Conservation (phyloP, 2,329 filamentous ascomycete species). For the Beauveria medogensis region DNA sequence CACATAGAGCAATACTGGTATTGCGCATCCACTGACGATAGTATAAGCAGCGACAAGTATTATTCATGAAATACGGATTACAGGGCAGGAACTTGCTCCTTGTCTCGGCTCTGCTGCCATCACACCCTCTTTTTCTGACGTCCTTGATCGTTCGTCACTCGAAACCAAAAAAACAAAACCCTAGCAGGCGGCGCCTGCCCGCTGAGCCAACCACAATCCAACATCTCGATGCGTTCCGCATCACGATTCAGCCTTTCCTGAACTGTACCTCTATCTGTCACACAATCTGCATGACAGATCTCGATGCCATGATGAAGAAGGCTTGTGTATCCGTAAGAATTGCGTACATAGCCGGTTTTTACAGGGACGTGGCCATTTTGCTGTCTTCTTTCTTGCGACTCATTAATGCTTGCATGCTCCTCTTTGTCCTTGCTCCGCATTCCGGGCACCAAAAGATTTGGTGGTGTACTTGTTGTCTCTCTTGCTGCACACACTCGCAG, state of each 20-base stretch:
- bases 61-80: background rate
- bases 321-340: background rate
- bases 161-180: background rate
- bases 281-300: background rate
- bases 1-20: background rate
- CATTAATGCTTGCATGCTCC: background rate
- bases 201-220: background rate
- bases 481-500: background rate
- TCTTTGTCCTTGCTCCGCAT: background rate
- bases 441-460: background rate
- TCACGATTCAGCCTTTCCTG: background rate
- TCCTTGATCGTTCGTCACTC: background rate
- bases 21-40: background rate
- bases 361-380: background rate
- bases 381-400: background rate
- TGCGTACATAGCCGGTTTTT: background rate
- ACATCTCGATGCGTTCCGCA: slow-evolving; percentile 5
- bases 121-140: background rate
- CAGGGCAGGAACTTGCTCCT: background rate
- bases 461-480: background rate
- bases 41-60: background rate
- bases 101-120: background rate
- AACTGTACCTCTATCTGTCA: background rate
- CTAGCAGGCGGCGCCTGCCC: background rate
- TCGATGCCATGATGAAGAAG: background rate